phyloP scores from a whole-genome alignment of 805 yeast genomes.

The Wickerhamomyces queroliae region DNA sequence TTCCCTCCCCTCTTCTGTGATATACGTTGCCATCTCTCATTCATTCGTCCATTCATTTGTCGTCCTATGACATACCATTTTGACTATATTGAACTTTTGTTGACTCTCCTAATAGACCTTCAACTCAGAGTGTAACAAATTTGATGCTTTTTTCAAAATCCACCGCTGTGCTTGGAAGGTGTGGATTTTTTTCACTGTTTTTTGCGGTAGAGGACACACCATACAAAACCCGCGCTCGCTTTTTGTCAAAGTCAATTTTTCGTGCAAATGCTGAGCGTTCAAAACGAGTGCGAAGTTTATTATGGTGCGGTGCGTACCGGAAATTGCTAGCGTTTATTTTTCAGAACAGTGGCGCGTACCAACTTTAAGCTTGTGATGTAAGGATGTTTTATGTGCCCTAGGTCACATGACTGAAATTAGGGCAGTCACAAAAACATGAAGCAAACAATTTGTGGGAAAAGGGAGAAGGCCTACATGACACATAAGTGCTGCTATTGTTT shows the following conservation, averaged over 20 bases:
- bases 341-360: no score
- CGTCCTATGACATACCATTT: background rate
- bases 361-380: no score
- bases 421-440: background rate
- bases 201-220: background rate
- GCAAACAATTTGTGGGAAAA: no score
- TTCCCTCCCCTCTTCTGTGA: background rate
- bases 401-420: background rate
- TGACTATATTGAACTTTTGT: constrained; percentile 1
- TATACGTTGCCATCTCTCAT: background rate
- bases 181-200: background rate
- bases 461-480: no score
- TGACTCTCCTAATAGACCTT: background rate
- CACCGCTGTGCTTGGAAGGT: background rate
- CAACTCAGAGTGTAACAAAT: background rate
- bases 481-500: no score
- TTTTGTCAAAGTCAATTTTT: no score
- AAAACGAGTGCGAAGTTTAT: no score
- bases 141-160: background rate
- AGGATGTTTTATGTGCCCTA: no score
- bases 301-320: background rate
- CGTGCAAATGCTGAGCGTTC: no score
- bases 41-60: background rate
- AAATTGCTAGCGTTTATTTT: no score
- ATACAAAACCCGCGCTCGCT: background rate